Conservation (phyloP, 1,139 yeast species). For the Lodderomyces parapsilosis region DNA sequence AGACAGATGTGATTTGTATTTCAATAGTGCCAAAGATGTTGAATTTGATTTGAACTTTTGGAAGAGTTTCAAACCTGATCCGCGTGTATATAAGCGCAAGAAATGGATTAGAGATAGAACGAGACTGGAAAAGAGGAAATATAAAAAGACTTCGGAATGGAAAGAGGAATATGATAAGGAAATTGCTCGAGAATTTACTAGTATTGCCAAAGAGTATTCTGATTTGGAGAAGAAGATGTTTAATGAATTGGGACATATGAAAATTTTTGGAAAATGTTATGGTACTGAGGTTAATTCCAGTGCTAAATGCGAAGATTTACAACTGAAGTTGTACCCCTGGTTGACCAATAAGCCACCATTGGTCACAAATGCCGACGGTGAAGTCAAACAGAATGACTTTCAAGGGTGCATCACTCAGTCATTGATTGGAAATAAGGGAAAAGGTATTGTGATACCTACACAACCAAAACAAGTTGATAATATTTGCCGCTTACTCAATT, state of each 20-base stretch:
- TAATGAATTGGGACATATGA: constrained; percentile 25
- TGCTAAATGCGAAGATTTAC: constrained; percentile 7
- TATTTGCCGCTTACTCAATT: constrained; percentile 23
- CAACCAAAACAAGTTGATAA: constrained; percentile 19
- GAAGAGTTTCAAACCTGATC: constrained; percentile 18
- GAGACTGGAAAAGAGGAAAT: constrained; percentile 16
- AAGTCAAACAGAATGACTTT: constrained; percentile 21
- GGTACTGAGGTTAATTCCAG: constrained; percentile 8
- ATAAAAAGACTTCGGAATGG: constrained; percentile 12
- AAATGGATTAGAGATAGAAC: constrained; percentile 24
- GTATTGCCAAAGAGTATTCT: constrained; percentile 16
- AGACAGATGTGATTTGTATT: constrained; percentile 19
- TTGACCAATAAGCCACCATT: constrained; percentile 6
- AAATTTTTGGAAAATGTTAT: constrained; percentile 34
- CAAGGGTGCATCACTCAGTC: constrained; percentile 35
- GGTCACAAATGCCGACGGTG: constrained; percentile 27
- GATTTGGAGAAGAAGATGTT: constrained; percentile 22
- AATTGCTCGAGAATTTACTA: constrained; percentile 15
- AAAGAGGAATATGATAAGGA: constrained; percentile 13
- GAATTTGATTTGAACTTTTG: constrained; percentile 20
- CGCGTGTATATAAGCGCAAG: constrained; percentile 23
- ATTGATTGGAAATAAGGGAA: constrained; percentile 21
- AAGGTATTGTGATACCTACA: constrained; percentile 35
- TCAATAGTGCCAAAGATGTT: constrained; percentile 8
- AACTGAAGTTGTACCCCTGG: constrained; percentile 24